Evolutionary conservation across 2,329 filamentous ascomycete species (phyloP), one percentile per base, ranked within the genome.

Genomic region (Hypoxylon sp.): DNA sequence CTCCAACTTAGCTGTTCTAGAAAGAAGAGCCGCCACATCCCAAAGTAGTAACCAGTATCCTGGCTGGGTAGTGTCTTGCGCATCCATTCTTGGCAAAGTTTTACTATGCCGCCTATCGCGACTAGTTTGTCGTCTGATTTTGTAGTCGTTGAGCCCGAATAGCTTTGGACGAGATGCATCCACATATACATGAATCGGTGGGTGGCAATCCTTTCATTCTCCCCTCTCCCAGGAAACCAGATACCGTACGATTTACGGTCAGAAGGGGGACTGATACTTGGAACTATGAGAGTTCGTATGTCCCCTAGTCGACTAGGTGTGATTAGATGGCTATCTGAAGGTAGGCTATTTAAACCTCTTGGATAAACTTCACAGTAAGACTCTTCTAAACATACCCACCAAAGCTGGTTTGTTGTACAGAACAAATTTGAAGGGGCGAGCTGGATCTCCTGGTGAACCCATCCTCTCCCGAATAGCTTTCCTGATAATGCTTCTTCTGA

Each of bases 201-300:
- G 11, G 17, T 3, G 14, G 24, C 19, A 13, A 51, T 39, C 24
- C 10, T 24, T 26, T 39, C 17, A 14, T 53, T 17, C 3, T 10
- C 50, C 22, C 19, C 14, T 9, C 14, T 14, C 26, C n/a, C 22
- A 35, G 22, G 19, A 9, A 53, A 26, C 50, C n/a, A 37, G 4
- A 37, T 14, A n/a, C 35, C 13, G 11, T 6, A 13, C 3, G 13
- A 37, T 37, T 14, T 39, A 24, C 13, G 31, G 17, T 6, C 14
- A 37, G 35, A 14, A 24, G 50, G 50, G 6, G 50, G 50, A 1
- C 39, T 14, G 31, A 37, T 39, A 6, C 35, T 11, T 39, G 50
- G 50, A 37, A 53, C 50, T 35, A 39, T 35, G 50, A 53, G 50
- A 11, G 50, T 39, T 14, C 50, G 50, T 22, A 53, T 53, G 8